These are phyloP conservation scores for Bombardia bombarda DNA, from an alignment of 495 filamentous ascomycete genomes.

Conservation along the genomic window DNA sequence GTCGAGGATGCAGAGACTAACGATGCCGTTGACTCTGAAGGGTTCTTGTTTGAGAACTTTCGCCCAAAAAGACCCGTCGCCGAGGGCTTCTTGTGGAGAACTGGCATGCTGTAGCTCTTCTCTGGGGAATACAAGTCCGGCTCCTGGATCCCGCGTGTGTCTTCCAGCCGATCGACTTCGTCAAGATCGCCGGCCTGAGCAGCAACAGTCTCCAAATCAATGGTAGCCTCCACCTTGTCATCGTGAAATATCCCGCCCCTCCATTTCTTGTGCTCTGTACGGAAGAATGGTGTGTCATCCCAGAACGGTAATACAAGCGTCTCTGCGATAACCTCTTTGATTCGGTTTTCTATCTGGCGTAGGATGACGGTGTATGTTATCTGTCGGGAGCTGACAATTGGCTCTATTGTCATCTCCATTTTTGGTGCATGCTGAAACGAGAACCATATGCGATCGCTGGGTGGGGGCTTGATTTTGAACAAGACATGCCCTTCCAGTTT, in stretches of 20 bases:
- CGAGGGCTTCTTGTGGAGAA: slow-evolving; percentile 23
- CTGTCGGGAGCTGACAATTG: slow-evolving; percentile 89
- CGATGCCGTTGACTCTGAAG: slow-evolving; percentile 15
- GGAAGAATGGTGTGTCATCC: slow-evolving; percentile 88
- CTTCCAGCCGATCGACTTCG: slow-evolving; percentile 36
- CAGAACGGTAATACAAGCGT: slow-evolving; percentile 90
- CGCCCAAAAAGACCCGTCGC: slow-evolving; percentile 33
- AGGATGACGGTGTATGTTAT: slow-evolving; percentile 91
- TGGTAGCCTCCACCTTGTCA: slow-evolving; percentile 23
- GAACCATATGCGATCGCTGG: slow-evolving; percentile 91
- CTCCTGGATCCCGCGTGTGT: slow-evolving; percentile 14
- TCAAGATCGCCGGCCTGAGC: slow-evolving; percentile 53
- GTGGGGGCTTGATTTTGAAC: slow-evolving; percentile 86
- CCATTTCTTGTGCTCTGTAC: slow-evolving; percentile 65
- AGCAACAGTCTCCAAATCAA: slow-evolving; percentile 36
- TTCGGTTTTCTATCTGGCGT: slow-evolving; percentile 85
- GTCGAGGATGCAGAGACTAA: slow-evolving; percentile 30
- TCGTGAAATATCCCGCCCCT: slow-evolving; percentile 86
- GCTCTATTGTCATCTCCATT: slow-evolving; percentile 86
- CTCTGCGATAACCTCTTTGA: slow-evolving; percentile 87
- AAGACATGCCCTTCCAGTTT: slow-evolving; percentile 78
- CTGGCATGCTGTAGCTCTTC: slow-evolving; percentile 51
- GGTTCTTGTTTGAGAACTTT: slow-evolving; percentile 26
- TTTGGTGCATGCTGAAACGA: slow-evolving; percentile 87
- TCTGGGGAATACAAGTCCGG: slow-evolving; percentile 41